Base-by-base conservation (phyloP, 2,329 filamentous ascomycete genomes). In the Fusarium beomiforme region DNA sequence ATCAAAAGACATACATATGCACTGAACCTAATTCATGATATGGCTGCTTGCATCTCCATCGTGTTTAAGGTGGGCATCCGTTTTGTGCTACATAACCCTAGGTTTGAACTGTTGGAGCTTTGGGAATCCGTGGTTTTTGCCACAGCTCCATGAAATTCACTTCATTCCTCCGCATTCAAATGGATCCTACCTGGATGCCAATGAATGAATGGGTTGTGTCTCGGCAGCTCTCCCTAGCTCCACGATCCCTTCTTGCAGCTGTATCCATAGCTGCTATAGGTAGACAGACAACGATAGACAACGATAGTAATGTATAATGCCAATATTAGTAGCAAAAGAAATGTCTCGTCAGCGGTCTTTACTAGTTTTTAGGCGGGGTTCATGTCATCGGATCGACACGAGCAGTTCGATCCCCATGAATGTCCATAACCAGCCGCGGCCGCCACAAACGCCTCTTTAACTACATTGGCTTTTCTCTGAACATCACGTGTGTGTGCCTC, bases 361-460 rank as follows among this genome's bases (percentile, higher is more conserved):
- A 55, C 56, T 44, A 21, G n/a, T n/a, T 21, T 54, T 34, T 21
- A 55, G 59, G 50, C 69, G 49, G 50, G 64, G 62, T 42, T 54
- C 44, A 58, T 67, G 37, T 31, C 70, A 73, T 73, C 70, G 53
- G 66, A 74, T 74, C 70, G 71, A 69, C 69, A 37, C 44, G 47
- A 68, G 50, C 57, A 67, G 59, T 58, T 69, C 51, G 53, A 72
- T 71, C 41, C 42, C 54, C 47, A 64, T 50, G 54, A 49, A 49
- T 54, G 26, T 34, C 63, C 58, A 59, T 43, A 62, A 43, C 50
- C 69, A 66, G 34, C 49, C 64, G 64, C 57, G 65, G 54, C 74
- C 72, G 72, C 72, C 74, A 73, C 74, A 73, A 71, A 65, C 72
- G 70, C 68, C 64, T 60, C 70, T 70, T 62, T 67, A 42, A 42